A percentile compares a stretch with the other conserved stretches of the same genome.
Evolutionary conservation across 768 basidiomycete genomes (phyloP).

Genomic region (Podaxis sp.): DNA sequence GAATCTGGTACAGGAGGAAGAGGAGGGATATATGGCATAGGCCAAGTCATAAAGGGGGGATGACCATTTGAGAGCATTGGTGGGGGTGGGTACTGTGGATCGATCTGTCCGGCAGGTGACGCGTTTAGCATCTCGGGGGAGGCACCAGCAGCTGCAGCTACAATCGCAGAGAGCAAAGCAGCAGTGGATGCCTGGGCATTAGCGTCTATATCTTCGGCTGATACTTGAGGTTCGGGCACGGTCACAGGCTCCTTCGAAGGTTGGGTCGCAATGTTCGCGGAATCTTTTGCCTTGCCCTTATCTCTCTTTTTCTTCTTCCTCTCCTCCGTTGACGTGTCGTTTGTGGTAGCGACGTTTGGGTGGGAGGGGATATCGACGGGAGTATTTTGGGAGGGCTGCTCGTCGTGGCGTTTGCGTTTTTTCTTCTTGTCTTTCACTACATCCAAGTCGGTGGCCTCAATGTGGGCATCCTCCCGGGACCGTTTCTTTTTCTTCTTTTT

Average conservation of each 20-base stretch:
- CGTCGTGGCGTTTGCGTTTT: constrained; percentile 24
- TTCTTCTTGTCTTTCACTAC: constrained; percentile 28
- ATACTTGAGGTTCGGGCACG: constrained; percentile 6
- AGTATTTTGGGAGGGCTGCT: constrained; percentile 8
- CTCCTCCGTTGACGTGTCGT: constrained; percentile 15
- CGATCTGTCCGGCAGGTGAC: not conserved
- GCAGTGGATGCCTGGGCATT: constrained; percentile 45
- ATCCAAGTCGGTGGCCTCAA: constrained; percentile 13
- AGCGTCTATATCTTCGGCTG: constrained; percentile 27
- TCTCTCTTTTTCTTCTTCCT: constrained; percentile 25
- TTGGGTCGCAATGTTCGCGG: not conserved
- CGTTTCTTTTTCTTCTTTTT: constrained; percentile 40
- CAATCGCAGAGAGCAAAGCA: constrained; percentile 60
- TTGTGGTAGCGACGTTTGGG: not conserved
- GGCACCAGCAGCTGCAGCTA: constrained; percentile 58
- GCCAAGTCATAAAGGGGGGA: constrained; percentile 26
- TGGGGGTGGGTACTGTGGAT: constrained; percentile 1
- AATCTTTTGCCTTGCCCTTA: constrained; percentile 29
- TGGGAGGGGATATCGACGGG: not conserved
- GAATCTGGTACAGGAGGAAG: constrained; percentile 14
- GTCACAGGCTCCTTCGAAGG: not conserved
- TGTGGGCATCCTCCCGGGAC: constrained; percentile 22
- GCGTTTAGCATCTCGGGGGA: constrained; percentile 19
- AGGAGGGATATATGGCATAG: constrained; percentile 15
- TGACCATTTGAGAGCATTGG: not conserved